Conservation (phyloP, 2,329 filamentous ascomycete species). For the Lasiodiplodia sp. region DNA sequence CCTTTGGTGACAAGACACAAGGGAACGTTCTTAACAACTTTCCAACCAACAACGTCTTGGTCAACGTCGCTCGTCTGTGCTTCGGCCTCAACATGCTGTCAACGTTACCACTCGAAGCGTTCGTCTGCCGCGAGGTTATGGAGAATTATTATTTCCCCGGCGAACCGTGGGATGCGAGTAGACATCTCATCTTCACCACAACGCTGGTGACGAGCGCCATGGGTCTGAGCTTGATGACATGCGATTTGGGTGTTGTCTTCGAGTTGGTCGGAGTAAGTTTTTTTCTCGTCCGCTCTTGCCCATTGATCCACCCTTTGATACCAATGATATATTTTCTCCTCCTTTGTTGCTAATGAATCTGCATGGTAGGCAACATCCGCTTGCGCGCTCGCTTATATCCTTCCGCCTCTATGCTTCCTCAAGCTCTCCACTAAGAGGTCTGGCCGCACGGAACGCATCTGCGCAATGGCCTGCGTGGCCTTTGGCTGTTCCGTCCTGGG, state of each 20-base stretch:
- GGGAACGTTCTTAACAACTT: slow-evolving; percentile 99
- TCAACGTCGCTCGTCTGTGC: slow-evolving; percentile 93
- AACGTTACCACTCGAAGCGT: slow-evolving; percentile 92
- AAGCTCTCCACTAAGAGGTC: slow-evolving; percentile 78
- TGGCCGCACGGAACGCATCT: slow-evolving; percentile 55
- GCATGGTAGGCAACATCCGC: slow-evolving; percentile 74
- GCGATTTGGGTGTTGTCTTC: slow-evolving; percentile 92
- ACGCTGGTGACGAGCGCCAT: slow-evolving; percentile 80
- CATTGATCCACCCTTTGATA: not conserved
- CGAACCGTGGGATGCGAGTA: slow-evolving; percentile 79
- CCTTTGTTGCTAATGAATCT: not conserved
- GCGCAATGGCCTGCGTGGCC: slow-evolving; percentile 72
- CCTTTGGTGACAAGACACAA: slow-evolving; percentile 88
- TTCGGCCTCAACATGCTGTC: slow-evolving; percentile 99
- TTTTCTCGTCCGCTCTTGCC: not conserved
- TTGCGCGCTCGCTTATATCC: slow-evolving; percentile 90
- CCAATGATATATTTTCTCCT: not conserved
- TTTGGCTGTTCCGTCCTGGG: slow-evolving; percentile 84
- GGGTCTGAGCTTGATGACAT: slow-evolving; percentile 80
- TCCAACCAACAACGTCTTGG: slow-evolving; percentile 85
- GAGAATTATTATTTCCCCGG: slow-evolving; percentile 78
- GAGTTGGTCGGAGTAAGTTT: slow-evolving; percentile 79
- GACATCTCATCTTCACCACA: slow-evolving; percentile 88
- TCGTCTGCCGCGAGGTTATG: slow-evolving; percentile 97
- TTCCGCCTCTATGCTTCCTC: slow-evolving; percentile 94